Conservation (phyloP, 495 filamentous ascomycete genomes). For the Bombardia bombarda region DNA sequence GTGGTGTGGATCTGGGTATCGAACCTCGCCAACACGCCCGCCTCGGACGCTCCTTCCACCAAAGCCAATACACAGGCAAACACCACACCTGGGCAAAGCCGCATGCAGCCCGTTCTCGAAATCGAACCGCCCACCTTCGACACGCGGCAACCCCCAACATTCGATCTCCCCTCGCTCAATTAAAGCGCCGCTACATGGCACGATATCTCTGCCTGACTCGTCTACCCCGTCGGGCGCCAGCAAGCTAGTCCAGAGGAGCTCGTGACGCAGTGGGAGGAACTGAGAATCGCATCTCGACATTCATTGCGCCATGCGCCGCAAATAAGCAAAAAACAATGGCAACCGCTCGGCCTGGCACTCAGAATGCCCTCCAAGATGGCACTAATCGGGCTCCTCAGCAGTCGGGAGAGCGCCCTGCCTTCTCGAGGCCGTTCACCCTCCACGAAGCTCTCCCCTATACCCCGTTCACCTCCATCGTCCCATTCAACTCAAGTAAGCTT, state of each 20-base stretch:
- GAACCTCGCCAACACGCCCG: neutral
- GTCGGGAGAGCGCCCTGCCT: neutral
- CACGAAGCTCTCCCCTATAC: slow-evolving; percentile 87
- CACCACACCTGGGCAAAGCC: neutral
- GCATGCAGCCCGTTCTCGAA: neutral
- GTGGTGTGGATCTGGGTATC: neutral
- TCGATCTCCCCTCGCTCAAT: neutral
- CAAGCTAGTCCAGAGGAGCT: too few species aligned
- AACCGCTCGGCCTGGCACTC: slow-evolving; percentile 17
- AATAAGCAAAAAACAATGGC: slow-evolving; percentile 24
- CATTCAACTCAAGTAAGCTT: slow-evolving; percentile 70
- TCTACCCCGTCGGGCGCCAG: neutral
- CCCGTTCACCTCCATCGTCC: slow-evolving; percentile 79
- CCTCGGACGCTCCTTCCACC: neutral
- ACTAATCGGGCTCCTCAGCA: neutral
- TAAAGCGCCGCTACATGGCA: slow-evolving; percentile 1
- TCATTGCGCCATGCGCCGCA: slow-evolving; percentile 11
- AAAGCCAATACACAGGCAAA: neutral
- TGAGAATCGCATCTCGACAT: neutral
- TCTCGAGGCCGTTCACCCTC: slow-evolving; percentile 43
- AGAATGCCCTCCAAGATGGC: slow-evolving; percentile 15
- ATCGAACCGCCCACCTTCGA: neutral
- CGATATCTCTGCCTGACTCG: neutral
- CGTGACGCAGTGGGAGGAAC: neutral
- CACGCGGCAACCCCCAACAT: neutral